Evolutionary conservation across 768 basidiomycete species (phyloP), one percentile per base, ranked within the genome.

Genomic region (Suillus subaureus): DNA sequence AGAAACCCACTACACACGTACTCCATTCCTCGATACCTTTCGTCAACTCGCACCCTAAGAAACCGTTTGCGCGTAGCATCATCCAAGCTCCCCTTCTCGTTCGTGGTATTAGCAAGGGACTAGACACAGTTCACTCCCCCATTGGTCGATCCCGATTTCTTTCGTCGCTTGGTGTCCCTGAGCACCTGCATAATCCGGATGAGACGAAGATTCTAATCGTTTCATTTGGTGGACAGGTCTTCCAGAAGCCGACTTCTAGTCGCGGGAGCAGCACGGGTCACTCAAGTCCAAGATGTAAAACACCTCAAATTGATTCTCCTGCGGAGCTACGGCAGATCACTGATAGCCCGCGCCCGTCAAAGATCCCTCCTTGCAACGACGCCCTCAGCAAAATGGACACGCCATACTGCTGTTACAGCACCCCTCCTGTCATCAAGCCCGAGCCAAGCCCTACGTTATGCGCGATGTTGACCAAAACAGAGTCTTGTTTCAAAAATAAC

Each of bases 141-240:
- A 73, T 78, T 61, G 89, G 89, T 16, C 83, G 90, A n/a, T 71
- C 80, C 13, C 72, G 71, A 7, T 74, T 93, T n/a, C 82, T 93
- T 4, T 67, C 73, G 2, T 82, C 82, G 1, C 81, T 91, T 51
- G 90, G 89, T 26, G 77, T 94, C 0, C 89, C 91, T 0, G 60
- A 63, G 13, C 69, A 84, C 21, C 73, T 82, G 7, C 85, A 88
- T 42, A 81, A 87, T 64, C 75, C 80, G 0, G 65, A 68, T 6
- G 75, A 68, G 26, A 87, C 85, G 3, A 89, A 86, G 70, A 84
- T 94, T 49, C 81, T 93, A 33, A 78, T 93, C 33, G 90, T 94
- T 8, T 93, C 91, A 1, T 94, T 94, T 71, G 92, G 92, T 18
- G 92, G 92, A 0, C 92, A 94, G 70, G 79, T 88, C 9, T 89